Conservation (phyloP, 2,329 filamentous ascomycete species). For the Aspergillus novoparasiticus region DNA sequence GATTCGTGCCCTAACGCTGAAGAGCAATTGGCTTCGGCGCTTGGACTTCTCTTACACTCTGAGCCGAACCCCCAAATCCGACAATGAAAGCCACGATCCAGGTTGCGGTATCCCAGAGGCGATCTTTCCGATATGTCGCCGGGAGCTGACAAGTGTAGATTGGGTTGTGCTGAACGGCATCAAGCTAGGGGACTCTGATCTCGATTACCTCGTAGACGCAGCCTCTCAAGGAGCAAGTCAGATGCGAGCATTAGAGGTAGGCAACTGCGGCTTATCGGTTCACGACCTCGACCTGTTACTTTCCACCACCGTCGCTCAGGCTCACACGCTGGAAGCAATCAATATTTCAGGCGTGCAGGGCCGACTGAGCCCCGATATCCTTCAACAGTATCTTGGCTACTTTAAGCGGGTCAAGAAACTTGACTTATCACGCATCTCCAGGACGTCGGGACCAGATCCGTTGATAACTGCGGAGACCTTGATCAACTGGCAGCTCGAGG, state of each 20-base stretch:
- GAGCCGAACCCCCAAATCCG: constrained; percentile 56
- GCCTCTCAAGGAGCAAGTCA: constrained; percentile 66
- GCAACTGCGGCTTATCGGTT: constrained; percentile 59
- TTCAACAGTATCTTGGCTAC: constrained; percentile 67
- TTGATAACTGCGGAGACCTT: constrained; percentile 68
- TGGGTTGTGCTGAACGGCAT: constrained; percentile 72
- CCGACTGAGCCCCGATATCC: constrained; percentile 63
- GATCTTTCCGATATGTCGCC: constrained; percentile 67
- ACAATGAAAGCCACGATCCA: constrained; percentile 55
- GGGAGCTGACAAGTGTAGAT: constrained; percentile 68
- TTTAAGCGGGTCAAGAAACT: constrained; percentile 68
- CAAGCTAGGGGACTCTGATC: constrained; percentile 69
- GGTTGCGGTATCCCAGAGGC: constrained; percentile 72
- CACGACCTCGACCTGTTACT: constrained; percentile 60
- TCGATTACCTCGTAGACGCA: constrained; percentile 68
- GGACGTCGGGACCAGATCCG: constrained; percentile 64
- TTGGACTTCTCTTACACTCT: constrained; percentile 68
- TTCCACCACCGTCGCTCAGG: constrained; percentile 65
- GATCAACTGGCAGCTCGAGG: constrained; percentile 67
- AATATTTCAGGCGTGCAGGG: constrained; percentile 69
- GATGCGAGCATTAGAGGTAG: constrained; percentile 68
- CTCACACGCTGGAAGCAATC: constrained; percentile 67
- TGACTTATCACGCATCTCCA: constrained; percentile 66
- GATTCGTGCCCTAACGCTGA: constrained; percentile 66
- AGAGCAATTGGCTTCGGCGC: constrained; percentile 63